Evolutionary conservation across 2,329 filamentous ascomycete genomes (phyloP).

Genomic region (Fusarium odoratissimum): DNA sequence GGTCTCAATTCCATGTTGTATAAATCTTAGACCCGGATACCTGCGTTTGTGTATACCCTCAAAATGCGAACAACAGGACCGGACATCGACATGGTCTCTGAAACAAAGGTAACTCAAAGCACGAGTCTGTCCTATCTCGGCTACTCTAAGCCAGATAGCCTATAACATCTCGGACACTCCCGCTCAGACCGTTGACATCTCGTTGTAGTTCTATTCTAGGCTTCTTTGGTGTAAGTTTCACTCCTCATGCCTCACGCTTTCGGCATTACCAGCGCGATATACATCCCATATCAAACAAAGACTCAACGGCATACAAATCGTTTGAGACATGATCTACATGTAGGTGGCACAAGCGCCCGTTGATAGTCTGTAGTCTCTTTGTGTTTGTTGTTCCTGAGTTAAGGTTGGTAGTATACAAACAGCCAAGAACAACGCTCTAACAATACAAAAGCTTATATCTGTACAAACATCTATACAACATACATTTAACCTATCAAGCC

Average conservation of each 20-base stretch:
- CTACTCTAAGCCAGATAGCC: background rate
- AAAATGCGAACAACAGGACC: background rate
- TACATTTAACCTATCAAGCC: background rate
- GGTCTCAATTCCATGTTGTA: background rate
- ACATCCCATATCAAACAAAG: background rate
- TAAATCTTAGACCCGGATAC: background rate
- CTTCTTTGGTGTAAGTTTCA: background rate
- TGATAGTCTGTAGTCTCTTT: background rate
- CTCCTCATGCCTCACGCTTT: background rate
- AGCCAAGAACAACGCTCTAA: background rate
- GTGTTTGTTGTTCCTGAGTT: background rate
- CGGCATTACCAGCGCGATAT: background rate
- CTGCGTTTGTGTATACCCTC: background rate
- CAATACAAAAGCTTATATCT: constrained; percentile 3
- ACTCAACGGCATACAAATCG: background rate
- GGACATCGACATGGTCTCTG: background rate
- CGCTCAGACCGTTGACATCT: background rate
- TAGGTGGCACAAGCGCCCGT: background rate
- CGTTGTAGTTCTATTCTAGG: background rate
- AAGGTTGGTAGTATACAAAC: background rate
- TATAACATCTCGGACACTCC: background rate
- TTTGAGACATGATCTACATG: background rate
- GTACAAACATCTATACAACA: background rate
- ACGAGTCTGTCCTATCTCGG: background rate
- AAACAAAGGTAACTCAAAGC: background rate